Evolutionary conservation across 2,329 filamentous ascomycete species (phyloP).

Genomic region (Pestalotiopsis fici): DNA sequence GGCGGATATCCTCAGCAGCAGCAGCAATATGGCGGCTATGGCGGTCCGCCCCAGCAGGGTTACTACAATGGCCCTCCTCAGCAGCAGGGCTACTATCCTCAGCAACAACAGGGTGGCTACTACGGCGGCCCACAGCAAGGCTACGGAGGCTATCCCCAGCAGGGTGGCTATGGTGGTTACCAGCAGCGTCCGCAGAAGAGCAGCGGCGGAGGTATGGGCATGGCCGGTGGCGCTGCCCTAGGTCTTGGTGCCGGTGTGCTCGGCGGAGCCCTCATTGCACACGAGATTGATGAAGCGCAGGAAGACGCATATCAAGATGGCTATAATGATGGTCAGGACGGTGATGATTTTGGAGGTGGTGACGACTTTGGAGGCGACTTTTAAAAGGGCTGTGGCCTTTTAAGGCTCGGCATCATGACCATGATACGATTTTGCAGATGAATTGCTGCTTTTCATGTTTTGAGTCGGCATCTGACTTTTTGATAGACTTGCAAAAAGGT

Average conservation of each 20-base stretch:
- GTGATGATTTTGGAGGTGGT: constrained; percentile 34
- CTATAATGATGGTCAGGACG: constrained; percentile 42
- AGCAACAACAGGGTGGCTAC: constrained; percentile 19
- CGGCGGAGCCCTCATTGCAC: constrained; percentile 72
- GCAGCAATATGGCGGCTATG: constrained; percentile 19
- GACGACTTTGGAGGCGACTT: constrained; percentile 23
- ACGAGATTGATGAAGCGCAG: constrained; percentile 65
- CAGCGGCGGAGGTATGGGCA: constrained; percentile 61
- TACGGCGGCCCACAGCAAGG: constrained; percentile 31
- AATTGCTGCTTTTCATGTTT: constrained; percentile 28
- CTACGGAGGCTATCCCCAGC: constrained; percentile 41
- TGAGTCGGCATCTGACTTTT: not conserved
- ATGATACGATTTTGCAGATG: constrained; percentile 29
- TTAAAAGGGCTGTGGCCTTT: not conserved
- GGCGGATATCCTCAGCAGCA: constrained; percentile 32
- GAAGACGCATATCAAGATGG: constrained; percentile 59
- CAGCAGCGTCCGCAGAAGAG: constrained; percentile 33
- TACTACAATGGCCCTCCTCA: constrained; percentile 21
- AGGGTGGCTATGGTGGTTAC: constrained; percentile 13
- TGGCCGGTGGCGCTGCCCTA: constrained; percentile 72
- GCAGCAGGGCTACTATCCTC: constrained; percentile 24
- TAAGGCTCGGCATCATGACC: not conserved
- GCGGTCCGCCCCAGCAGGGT: constrained; percentile 23
- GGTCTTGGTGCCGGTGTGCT: constrained; percentile 81
- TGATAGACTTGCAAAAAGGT: no score